phyloP scores from a whole-genome alignment of 352 stramenopile species.

The Phytopythium boreale region DNA sequence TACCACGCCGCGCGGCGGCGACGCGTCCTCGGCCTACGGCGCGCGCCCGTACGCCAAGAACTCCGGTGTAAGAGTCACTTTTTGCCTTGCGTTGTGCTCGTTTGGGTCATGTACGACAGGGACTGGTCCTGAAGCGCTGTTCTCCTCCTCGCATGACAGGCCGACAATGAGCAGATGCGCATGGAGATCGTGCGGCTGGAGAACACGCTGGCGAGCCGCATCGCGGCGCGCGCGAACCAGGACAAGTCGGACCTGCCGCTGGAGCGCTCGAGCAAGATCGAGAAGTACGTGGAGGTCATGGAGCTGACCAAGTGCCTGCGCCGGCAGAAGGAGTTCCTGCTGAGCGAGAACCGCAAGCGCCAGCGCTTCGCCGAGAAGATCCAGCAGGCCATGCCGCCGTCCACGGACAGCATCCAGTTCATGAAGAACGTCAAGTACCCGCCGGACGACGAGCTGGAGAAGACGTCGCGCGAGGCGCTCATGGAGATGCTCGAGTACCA shows the following conservation, averaged over 20 bases:
- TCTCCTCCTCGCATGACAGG: constrained; percentile 20
- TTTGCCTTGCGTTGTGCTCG: not conserved
- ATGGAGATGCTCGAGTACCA: constrained; percentile 83
- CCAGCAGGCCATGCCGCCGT: constrained; percentile 82
- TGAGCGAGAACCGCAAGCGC: constrained; percentile 84
- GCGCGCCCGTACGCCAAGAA: constrained; percentile 61
- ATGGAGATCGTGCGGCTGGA: constrained; percentile 75
- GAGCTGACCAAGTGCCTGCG: constrained; percentile 85
- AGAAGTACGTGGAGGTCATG: constrained; percentile 88
- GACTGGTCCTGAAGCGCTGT: not conserved
- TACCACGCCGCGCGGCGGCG: constrained; percentile 17
- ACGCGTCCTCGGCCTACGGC: constrained; percentile 28
- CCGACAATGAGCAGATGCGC: constrained; percentile 77
- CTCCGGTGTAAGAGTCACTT: constrained; percentile 35
- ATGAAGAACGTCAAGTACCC: constrained; percentile 88
- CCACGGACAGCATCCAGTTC: constrained; percentile 84
- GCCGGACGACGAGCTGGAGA: constrained; percentile 71
- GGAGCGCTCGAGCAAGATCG: constrained; percentile 80
- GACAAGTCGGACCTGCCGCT: constrained; percentile 66
- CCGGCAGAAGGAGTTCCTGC: constrained; percentile 82
- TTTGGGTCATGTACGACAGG: too few relatives aligned
- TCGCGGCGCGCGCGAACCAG: constrained; percentile 66
- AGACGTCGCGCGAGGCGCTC: constrained; percentile 69
- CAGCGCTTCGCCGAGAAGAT: constrained; percentile 86
- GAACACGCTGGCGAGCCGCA: constrained; percentile 67